Evolutionary conservation across 1,284 basidiomycete species (phyloP), one percentile per base, ranked within the genome.

Genomic region (Ustilago nuda): DNA sequence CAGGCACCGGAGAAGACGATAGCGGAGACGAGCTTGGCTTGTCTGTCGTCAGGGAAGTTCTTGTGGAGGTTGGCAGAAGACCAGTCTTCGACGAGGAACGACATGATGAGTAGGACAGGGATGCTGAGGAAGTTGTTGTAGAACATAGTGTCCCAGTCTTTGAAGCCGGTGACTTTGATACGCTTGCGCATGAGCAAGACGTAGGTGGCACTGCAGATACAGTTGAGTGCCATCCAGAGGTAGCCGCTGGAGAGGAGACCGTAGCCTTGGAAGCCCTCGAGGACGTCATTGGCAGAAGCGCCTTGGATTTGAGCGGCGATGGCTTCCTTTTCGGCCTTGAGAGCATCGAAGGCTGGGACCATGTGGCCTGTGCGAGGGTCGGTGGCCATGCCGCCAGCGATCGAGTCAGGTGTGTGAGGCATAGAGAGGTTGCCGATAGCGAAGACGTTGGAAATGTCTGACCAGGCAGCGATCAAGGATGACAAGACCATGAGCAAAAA

Each of bases 121-220:
- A 99, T 94, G 39, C 94, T 97, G 56, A 99, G 89, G 58, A 98
- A 87, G 87, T 99, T 99, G 89, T 98, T 98, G 89, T 98, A 99
- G 88, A 95, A 98, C 96, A 99, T 98, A 32, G 95, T 93, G 85
- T 99, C 97, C 95, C 95, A 98, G 86, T 99, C 96, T 72, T 95
- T 96, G 88, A 99, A 99, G 45, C 94, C 94, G n/a, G 94, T 98
- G 48, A 90, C 86, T 88, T 99, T 99, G 89, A 99, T 99, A 67
- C 93, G 90, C 87, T 97, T 98, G 74, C 97, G 91, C 97, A 99
- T 99, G 60, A 93, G 90, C 61, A 99, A 89, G 50, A 94, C 96
- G 87, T 98, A 99, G 60, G 92, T 91, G 11, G 97, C 97, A 76
- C 94, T 95, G 52, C 92, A 91, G 54, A 93, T 83, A 86, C 97